Evolutionary conservation across 2,329 filamentous ascomycete species (phyloP), one percentile per base, ranked within the genome.

Genomic region (Aspergillus thermomutatus): DNA sequence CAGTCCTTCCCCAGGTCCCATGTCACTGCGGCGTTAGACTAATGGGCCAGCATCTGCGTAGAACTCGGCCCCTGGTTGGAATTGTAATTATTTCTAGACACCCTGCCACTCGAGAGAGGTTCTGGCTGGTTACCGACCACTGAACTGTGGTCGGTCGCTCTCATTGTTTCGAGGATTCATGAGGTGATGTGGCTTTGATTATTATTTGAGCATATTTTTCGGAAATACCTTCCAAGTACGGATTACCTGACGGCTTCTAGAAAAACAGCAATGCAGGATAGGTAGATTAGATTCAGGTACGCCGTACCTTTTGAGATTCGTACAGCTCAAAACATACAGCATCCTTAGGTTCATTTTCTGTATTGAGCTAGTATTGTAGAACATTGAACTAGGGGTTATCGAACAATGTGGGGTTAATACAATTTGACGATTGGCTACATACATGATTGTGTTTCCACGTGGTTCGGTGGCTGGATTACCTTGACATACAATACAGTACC

Each of bases 361-460:
- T 59, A 60, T 34, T 46, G 11, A 52, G 52, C 60, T 63, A 63
- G 54, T 57, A 52, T 52, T 37, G 21, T 53, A 21, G 17, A 58
- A 57, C 56, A 57, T 58, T 57, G 57, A 56, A 57, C 56, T 56
- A 46, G 52, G 51, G 34, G 43, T 25, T 11, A 34, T 53, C 21
- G 49, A 50, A 49, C 28, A 50, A 25, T 49, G 57, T 59, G 62
- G 62, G 56, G 43, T 49, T 3, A 10, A 25, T 17, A 10, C 54
- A 60, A 60, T 50, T 56, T 49, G 45, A 25, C 56, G 59, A 64
- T 64, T 64, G 62, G 61, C 11, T 49, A 17, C 7, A 8, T 34
- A 21, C 21, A 26, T 26, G 17, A 10, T 52, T 46, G 58, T 49
- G 53, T 56, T 60, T 58, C 62, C 62, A 64, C 62, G 62, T 64